phyloP scores from a whole-genome alignment of 169 alveolate species.

The Plasmodium adleri region DNA sequence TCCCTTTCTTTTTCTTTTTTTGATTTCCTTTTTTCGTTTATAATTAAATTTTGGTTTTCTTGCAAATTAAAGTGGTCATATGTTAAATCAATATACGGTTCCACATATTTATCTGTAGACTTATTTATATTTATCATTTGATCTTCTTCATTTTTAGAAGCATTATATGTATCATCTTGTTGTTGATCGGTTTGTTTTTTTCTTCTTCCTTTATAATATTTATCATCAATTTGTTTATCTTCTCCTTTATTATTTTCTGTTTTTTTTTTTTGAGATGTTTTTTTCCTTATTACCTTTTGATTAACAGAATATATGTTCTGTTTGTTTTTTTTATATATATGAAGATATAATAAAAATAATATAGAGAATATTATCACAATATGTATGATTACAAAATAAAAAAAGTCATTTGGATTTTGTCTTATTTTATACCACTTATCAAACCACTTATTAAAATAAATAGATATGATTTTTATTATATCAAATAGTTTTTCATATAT shows the following conservation, averaged over 20 bases:
- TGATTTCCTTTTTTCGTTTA: background rate
- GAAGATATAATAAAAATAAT: slow-evolving; percentile 22
- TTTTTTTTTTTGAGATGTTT: slow-evolving; percentile 3
- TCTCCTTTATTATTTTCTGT: background rate
- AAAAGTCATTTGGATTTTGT: background rate
- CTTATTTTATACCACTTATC: background rate
- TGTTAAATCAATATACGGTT: slow-evolving; percentile 11
- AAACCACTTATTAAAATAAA: background rate
- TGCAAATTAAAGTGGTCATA: slow-evolving; percentile 3
- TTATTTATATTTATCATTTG: no score
- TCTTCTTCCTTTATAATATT: slow-evolving; percentile 1
- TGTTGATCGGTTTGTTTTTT: background rate
- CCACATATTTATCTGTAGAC: background rate
- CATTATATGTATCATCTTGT: background rate
- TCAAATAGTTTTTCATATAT: slow-evolving; percentile 18
- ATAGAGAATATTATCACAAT: slow-evolving; percentile 9
- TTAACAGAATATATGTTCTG: background rate
- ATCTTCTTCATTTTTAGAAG: no score
- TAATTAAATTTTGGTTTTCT: slow-evolving; percentile 15
- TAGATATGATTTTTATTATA: background rate
- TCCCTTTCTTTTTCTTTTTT: slow-evolving; percentile 1
- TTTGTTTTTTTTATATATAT: slow-evolving; percentile 3
- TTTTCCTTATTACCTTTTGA: background rate
- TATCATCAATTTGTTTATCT: background rate
- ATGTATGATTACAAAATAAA: slow-evolving; percentile 3